phyloP scores from a whole-genome alignment of 768 basidiomycete genomes.

The Tricholomella constricta region DNA sequence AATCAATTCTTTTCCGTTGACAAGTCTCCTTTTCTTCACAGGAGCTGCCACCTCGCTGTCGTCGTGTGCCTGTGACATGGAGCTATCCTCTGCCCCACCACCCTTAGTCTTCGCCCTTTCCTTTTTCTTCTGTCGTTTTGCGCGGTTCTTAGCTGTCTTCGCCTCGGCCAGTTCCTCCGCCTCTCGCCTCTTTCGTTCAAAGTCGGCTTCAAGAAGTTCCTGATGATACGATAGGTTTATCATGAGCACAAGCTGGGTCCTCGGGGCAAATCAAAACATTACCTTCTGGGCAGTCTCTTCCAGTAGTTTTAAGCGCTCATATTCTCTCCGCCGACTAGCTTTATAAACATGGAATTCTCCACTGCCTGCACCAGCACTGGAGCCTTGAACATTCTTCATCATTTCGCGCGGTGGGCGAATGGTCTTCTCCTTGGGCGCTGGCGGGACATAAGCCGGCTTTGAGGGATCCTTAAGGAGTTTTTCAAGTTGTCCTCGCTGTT shows the following conservation, averaged over 20 bases:
- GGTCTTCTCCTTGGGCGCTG: slow-evolving; percentile 80
- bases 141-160: slow-evolving; percentile 95
- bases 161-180: slow-evolving; percentile 73
- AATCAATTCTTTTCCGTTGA: slow-evolving; percentile 73
- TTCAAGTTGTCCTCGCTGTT: slow-evolving; percentile 70
- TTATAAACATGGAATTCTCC: slow-evolving; percentile 99
- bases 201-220: slow-evolving; percentile 75
- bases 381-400: slow-evolving; percentile 99
- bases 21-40: slow-evolving; percentile 78
- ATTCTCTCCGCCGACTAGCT: slow-evolving; percentile 90
- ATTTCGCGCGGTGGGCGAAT: slow-evolving; percentile 85
- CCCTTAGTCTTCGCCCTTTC: slow-evolving; percentile 56
- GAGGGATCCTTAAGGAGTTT: slow-evolving; percentile 88
- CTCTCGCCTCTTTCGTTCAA: slow-evolving; percentile 71
- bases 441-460: slow-evolving; percentile 78
- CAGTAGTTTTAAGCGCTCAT: slow-evolving; percentile 89
- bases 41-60: slow-evolving; percentile 39
- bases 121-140: slow-evolving; percentile 93
- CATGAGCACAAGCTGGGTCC: background rate
- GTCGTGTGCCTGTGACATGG: slow-evolving; percentile 11
- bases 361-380: slow-evolving; percentile 94
- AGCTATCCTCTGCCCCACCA: slow-evolving; percentile 26
- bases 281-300: slow-evolving; percentile 83
- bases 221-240: slow-evolving; percentile 29
- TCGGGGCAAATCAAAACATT: slow-evolving; percentile 21